Conservation (phyloP, 176 grass and related monocot species). For the sorghum (Sorghum bicolor) region DNA sequence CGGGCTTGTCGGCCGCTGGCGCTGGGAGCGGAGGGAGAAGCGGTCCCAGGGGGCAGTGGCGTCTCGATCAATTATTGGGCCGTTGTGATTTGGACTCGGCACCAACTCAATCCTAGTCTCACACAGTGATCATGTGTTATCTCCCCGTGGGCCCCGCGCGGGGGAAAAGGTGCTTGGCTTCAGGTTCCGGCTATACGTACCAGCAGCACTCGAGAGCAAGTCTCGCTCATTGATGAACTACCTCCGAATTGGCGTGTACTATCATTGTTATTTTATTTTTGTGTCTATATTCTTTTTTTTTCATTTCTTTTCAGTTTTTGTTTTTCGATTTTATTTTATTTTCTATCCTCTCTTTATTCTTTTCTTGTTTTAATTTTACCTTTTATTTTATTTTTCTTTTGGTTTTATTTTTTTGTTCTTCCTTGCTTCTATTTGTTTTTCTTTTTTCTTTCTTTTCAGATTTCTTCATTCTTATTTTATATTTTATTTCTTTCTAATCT, state of each 20-base stretch:
- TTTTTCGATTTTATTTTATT: too few relatives aligned
- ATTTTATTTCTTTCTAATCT: too few relatives aligned
- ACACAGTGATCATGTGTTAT: constrained; percentile 66
- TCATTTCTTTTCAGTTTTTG: too few relatives aligned
- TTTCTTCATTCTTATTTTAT: too few relatives aligned
- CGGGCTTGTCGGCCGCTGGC: constrained; percentile 58
- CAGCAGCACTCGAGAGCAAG: neutral
- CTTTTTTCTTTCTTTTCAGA: too few relatives aligned
- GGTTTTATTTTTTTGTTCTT: too few relatives aligned
- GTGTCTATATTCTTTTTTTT: too few relatives aligned
- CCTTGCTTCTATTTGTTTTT: too few relatives aligned
- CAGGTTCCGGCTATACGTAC: neutral
- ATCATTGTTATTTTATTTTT: too few relatives aligned
- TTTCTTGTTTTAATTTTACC: too few relatives aligned
- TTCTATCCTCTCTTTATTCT: too few relatives aligned
- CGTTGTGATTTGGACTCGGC: constrained; percentile 61
- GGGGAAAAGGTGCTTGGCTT: constrained; percentile 25
- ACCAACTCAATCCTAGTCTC: constrained; percentile 67
- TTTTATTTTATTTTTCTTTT: too few relatives aligned
- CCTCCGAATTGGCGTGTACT: neutral
- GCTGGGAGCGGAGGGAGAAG: neutral
- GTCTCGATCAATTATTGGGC: constrained; percentile 78
- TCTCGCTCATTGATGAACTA: neutral
- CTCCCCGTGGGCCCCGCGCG: constrained; percentile 31
- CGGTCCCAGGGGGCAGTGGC: neutral